Base-by-base conservation (phyloP, 2,329 filamentous ascomycete genomes). In the Colletotrichum echinochloae region DNA sequence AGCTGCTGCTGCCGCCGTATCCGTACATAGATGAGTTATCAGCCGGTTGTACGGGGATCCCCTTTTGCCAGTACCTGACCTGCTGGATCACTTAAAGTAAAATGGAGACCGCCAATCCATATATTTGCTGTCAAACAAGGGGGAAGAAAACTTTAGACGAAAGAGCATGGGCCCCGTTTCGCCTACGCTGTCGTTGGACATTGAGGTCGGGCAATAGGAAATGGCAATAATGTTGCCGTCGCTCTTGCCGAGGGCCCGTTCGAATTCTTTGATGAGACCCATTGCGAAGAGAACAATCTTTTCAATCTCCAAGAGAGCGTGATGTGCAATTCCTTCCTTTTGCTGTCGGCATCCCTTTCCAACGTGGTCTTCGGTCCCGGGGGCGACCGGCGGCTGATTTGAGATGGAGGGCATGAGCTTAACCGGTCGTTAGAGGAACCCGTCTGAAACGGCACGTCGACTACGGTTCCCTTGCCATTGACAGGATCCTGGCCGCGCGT, bases 141-240 rank as follows among this genome's bases (percentile, higher is more conserved):
- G 23, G 59, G 12, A 23, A 11, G 11, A 28, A 51, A 52, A 70
- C 67, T 70, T 70, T 51, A 62, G 64, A 70, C 57, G 57, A 70
- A 35, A 35, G 41, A 60, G 55, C 62, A 60, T 57, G 57, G 62
- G 41, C 49, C 62, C 55, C 41, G 62, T 54, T 60, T 66, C 39
- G 66, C 28, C 61, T 62, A 14, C 30, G 30, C 20, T 52, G n/a
- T n/a, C n/a, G n/a, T n/a, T n/a, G 46, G 56, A n/a, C 20, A 18
- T 14, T n/a, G 11, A 33, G 26, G 30, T 46, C 23, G 57, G 57
- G 18, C 11, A 41, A 18, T 35, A n/a, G 28, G n/a, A 12, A 18
- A 16, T 30, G 23, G 26, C 46, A 52, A 30, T 30, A 30, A 26
- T 30, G 41, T 12, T 23, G 8, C 20, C 20, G 8, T 39, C 20